Evolutionary conservation across 345 rosid genomes (phyloP).

Genomic region (Euphorbia tirucalli): DNA sequence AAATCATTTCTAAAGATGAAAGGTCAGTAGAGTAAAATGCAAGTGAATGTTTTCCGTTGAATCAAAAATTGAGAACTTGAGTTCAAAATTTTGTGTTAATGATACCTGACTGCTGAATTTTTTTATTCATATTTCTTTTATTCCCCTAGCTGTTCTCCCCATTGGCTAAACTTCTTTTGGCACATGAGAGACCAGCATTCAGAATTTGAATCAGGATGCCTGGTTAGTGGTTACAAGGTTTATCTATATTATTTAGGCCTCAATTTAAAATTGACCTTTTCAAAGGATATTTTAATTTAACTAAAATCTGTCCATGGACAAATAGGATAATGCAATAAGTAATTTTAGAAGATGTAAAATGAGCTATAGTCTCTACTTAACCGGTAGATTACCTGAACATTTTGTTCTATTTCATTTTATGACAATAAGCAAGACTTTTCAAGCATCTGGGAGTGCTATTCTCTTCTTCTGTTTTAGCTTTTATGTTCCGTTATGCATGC

Average conservation of each 20-base stretch:
- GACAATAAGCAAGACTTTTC: neutral
- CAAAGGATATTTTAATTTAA: neutral
- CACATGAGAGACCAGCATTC: neutral
- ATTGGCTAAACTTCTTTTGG: neutral
- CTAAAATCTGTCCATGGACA: neutral
- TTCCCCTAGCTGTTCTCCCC: neutral
- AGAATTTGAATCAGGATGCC: neutral
- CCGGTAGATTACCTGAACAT: neutral
- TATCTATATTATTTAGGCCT: neutral
- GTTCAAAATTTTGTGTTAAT: too few species aligned
- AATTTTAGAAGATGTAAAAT: neutral
- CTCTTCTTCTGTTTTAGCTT: neutral
- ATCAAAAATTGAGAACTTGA: too few species aligned
- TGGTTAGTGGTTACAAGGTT: neutral
- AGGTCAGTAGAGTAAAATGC: too few species aligned
- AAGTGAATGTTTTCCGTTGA: too few species aligned
- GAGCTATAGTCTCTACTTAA: neutral
- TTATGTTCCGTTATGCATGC: neutral
- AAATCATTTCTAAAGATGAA: too few species aligned
- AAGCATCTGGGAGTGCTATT: neutral
- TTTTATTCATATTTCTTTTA: neutral
- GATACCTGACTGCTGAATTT: too few species aligned
- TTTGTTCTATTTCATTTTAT: neutral
- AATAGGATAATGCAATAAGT: neutral
- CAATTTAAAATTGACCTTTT: too few species aligned